Percentiles rank a stretch among this genome's conserved stretches.
phyloP scores from a whole-genome alignment of 345 rosid genomes.

The Pistacia atlantica region DNA sequence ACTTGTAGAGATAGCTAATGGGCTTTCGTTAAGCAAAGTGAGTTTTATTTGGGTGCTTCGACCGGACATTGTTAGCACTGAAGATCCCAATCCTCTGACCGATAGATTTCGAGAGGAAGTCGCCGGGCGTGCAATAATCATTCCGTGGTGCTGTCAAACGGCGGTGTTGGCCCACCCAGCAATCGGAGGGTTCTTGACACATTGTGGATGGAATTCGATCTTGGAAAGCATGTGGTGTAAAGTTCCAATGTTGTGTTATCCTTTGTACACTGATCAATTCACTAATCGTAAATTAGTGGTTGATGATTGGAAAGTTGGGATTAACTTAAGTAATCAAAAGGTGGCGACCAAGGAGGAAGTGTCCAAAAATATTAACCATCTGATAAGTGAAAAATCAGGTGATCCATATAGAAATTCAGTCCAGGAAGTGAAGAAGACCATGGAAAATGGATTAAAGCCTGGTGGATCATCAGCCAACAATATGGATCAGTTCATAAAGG shows the following conservation, averaged over 20 bases:
- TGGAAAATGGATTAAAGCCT: conserved; percentile 26
- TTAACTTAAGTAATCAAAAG: conserved; percentile 45
- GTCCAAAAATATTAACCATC: conserved; percentile 22
- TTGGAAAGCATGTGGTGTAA: conserved; percentile 59
- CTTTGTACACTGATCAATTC: conserved; percentile 68
- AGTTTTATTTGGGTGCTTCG: conserved; percentile 61
- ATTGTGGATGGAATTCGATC: conserved; percentile 78
- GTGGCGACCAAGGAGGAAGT: conserved; percentile 36
- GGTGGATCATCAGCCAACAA: conserved; percentile 35
- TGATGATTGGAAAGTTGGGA: conserved; percentile 70
- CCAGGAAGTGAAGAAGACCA: conserved; percentile 15
- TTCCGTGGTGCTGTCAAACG: conserved; percentile 63
- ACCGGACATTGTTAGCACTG: conserved; percentile 60
- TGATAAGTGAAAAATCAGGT: conserved; percentile 28
- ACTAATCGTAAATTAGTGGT: conserved; percentile 67
- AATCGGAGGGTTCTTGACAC: conserved; percentile 70
- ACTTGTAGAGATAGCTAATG: conserved; percentile 49
- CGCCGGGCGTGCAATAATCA: conserved; percentile 43
- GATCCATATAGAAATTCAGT: conserved; percentile 1
- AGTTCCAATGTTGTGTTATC: conserved; percentile 61
- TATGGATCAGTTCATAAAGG: conserved; percentile 29
- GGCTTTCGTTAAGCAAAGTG: conserved; percentile 46
- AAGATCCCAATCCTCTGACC: conserved; percentile 47
- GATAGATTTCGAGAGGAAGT: conserved; percentile 38
- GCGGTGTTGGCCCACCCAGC: conserved; percentile 47